Evolutionary conservation across 306 rosid genomes (phyloP), one percentile per base, ranked within the genome.

Genomic region (Acmispon strigosus): DNA sequence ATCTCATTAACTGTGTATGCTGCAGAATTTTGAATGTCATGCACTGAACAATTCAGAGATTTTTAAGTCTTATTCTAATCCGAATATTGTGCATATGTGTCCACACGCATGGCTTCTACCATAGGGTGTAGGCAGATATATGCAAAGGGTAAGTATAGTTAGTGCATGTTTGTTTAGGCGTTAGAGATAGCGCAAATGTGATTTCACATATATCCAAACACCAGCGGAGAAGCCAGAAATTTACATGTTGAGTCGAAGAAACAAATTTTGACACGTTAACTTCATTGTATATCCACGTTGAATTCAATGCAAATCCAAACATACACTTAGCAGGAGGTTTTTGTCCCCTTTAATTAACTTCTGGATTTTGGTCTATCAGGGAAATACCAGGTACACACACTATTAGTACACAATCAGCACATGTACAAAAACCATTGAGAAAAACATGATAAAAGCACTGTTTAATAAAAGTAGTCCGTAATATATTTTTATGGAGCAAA

Each of bases 371-470:
- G 58, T 59, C 22, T 48, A 18, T 51, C 29, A 51, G 61, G 45
- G 43, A 64, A 66, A 29, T 53, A 67, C 55, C n/a, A 79, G 68
- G 68, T 24, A 42, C 58, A 41, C 17, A 42, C 58, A 41, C 17
- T 66, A 15, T 27, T 45, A 36, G 13, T 50, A 62, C 82, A 57
- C 70, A 50, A 67, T 49, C 7, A 16, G 50, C 27, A 51, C 17
- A 69, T 62, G 76, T 64, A 53, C 76, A 62, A 24, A 52, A 52
- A 60, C 19, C 47, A 62, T 53, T 22, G 45, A 6, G 56, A 13
- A 16, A 12, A 74, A 7, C 39, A 36, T 36, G 5, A 57, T 67
- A 43, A 64, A 13, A 29, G 37, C 19, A 69, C 74, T 55, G 18
- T 62, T 54, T 48, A 41, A 39, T 27, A 62, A 67, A 73, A 51